Percentiles rank a stretch among this genome's conserved stretches.
These are phyloP conservation scores for Clitopilus hobsonii DNA, from an alignment of 768 basidiomycete species.

Conservation along the genomic window DNA sequence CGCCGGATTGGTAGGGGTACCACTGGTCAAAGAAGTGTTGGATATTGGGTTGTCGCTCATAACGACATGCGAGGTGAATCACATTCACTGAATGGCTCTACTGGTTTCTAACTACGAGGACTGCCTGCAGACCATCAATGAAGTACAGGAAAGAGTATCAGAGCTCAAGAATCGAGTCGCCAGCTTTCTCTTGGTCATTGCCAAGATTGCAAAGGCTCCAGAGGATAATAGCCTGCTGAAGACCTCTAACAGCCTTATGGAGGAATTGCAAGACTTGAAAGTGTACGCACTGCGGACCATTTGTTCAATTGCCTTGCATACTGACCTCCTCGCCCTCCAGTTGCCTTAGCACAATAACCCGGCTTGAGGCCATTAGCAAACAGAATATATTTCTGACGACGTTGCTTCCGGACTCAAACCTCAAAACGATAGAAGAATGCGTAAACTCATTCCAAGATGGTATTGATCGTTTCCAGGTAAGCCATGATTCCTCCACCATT, in stretches of 20 bases:
- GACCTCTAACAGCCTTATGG: not conserved
- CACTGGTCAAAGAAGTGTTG: not conserved
- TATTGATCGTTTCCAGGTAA: not conserved
- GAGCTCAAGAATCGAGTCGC: not conserved
- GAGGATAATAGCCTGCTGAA: not conserved
- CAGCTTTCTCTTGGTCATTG: not conserved
- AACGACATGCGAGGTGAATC: not conserved
- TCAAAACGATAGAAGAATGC: not conserved
- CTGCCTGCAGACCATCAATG: not conserved
- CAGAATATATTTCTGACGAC: not conserved
- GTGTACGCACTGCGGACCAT: not conserved
- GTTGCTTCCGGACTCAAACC: not conserved
- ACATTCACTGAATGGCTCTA: not conserved
- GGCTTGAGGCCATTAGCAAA: not conserved
- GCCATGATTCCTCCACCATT: not conserved
- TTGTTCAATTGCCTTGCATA: not conserved
- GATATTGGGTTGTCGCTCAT: not conserved
- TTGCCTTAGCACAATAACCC: not conserved
- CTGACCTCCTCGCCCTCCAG: not conserved
- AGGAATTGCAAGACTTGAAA: not conserved
- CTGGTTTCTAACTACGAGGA: not conserved
- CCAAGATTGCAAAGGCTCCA: not conserved
- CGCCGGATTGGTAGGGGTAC: not conserved
- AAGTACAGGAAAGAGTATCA: not conserved
- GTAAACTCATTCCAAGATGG: not conserved